Evolutionary conservation across 163 green algal genomes (phyloP).

Genomic region (Prototheca wickerhamii): DNA sequence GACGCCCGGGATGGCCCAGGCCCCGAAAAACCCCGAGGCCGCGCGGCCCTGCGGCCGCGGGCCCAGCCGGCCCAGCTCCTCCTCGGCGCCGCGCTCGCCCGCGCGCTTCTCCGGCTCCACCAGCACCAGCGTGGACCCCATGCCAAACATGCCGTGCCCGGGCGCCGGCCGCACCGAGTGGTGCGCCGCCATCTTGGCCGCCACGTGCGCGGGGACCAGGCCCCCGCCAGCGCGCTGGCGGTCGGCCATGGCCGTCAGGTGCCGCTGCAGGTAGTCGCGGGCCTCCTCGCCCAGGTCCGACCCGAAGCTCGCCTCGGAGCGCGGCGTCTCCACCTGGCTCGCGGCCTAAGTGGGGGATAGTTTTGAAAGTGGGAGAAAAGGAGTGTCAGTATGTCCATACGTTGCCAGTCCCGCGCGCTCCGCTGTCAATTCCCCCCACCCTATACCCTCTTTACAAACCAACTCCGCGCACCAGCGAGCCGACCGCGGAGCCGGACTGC

Average conservation of each 20-base stretch:
- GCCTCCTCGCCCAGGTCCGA: constrained; percentile 9
- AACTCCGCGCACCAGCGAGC: constrained; percentile 8
- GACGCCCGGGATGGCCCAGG: constrained; percentile 82
- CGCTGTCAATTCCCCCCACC: neutral
- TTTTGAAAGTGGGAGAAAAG: neutral
- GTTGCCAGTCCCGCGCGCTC: too few relatives aligned
- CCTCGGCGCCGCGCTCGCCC: constrained; percentile 3
- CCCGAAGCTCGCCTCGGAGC: constrained; percentile 5
- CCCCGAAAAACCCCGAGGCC: constrained; percentile 46
- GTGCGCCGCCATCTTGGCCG: constrained; percentile 23
- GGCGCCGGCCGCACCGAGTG: constrained; percentile 10
- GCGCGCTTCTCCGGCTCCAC: constrained; percentile 6
- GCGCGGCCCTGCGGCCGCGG: neutral
- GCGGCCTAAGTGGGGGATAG: constrained; percentile 3
- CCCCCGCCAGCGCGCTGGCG: constrained; percentile 4
- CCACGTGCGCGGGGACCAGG: constrained; percentile 21
- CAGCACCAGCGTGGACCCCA: constrained; percentile 30
- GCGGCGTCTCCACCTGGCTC: constrained; percentile 17
- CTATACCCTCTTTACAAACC: neutral
- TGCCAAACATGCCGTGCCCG: constrained; percentile 27
- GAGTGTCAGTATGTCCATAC: neutral
- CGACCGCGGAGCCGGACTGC: constrained; percentile 21
- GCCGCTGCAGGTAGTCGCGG: constrained; percentile 16
- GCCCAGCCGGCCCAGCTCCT: constrained; percentile 7
- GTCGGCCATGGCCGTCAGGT: constrained; percentile 15